Evolutionary conservation across 306 rosid species (phyloP).

Genomic region (Calophaca sinica): DNA sequence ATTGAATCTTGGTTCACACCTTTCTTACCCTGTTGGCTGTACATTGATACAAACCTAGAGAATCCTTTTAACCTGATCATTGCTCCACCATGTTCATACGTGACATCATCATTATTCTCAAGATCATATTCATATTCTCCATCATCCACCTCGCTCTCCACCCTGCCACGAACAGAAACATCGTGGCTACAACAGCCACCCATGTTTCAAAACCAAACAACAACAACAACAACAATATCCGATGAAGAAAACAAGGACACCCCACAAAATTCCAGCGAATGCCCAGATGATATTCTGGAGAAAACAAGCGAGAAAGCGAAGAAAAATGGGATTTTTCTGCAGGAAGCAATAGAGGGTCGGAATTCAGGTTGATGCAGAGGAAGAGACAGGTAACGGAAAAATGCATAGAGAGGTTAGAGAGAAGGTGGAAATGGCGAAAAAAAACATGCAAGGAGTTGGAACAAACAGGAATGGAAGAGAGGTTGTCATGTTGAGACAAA

Average conservation of each 20-base stretch:
- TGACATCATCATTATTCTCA: conserved; percentile 39
- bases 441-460: conserved; percentile 1
- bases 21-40: conserved; percentile 77
- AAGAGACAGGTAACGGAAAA: not conserved
- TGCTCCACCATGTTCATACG: conserved; percentile 53
- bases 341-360: conserved; percentile 3
- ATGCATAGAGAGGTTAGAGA: not conserved
- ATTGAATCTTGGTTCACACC: conserved; percentile 93
- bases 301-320: conserved; percentile 17
- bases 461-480: conserved; percentile 11
- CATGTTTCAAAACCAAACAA: conserved; percentile 50
- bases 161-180: conserved; percentile 37
- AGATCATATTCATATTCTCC: conserved; percentile 42
- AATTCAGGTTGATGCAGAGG: conserved; percentile 3
- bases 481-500: conserved; percentile 33
- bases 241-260: not conserved
- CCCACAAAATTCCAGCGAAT: conserved; percentile 45
- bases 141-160: conserved; percentile 50
- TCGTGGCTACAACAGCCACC: conserved; percentile 70
- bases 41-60: conserved; percentile 71
- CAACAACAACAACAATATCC: not conserved
- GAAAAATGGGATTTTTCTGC: conserved; percentile 4
- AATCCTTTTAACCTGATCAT: conserved; percentile 60
- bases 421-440: not conserved
- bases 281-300: conserved; percentile 44